Base-by-base conservation (phyloP, 495 filamentous ascomycete species). In the Lasiosphaeriaceae sp. region DNA sequence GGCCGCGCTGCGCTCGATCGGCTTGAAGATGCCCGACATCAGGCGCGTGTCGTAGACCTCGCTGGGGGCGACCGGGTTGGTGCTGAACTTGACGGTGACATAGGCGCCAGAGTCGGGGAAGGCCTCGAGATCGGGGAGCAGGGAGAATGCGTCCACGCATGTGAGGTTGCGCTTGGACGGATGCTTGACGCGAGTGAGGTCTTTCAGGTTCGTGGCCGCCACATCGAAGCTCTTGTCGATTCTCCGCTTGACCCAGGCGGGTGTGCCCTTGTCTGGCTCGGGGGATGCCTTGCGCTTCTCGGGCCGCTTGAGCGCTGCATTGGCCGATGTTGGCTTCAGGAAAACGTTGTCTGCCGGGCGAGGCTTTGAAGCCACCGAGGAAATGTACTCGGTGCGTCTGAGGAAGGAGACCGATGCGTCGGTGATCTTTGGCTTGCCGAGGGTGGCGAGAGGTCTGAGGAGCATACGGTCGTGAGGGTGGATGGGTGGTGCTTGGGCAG, bases 381-480 rank as follows among this genome's bases (percentile, higher is more conserved):
- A 91, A 56, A 95, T 96, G 68, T 97, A 97, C 68, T 98, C 95
- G 14, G 95, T 97, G 46, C 93, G 86, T 35, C 94, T 89, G 52
- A 98, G 83, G 83, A 98, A 97, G 60, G 91, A 96, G 50, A 96
- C 88, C 48, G 81, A 81, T 2, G 88, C 80, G 16, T 86, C 85
- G 29, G 75, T 67, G 45, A 72, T 64, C 59, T 82, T 79, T 2
- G 90, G 87, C 69, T 96, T 95, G 20, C 89, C 90, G 22, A 97
- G 82, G 24, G 88, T 81, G 5, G 89, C 81, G 17, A 95, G 82
- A 1, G 89, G 86, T 59, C 89, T 83, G 45, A 97, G 80, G 45
- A 98, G 86, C 3, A 81, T 75, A 35, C 89, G 84, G 72, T 98
- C 94, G 52, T 84, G 83, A 16, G 91, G 89, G 62, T 97, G 90